These are phyloP conservation scores for Chrysoporthe deuterocubensis DNA, from an alignment of 2,329 filamentous ascomycete genomes.

Conservation along the genomic window DNA sequence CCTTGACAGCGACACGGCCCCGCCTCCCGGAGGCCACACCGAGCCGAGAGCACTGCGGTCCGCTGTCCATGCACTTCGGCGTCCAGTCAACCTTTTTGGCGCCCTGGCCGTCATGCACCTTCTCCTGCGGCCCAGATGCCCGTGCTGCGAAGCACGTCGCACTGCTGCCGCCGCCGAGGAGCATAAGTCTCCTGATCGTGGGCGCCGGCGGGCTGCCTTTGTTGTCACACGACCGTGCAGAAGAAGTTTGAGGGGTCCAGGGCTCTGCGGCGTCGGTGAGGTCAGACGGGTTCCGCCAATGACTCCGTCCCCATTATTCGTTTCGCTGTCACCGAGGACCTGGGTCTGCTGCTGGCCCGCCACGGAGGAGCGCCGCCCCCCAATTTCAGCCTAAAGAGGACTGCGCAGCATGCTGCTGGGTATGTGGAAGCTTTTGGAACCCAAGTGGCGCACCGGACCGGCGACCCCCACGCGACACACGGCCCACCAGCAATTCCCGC, in stretches of 20 bases:
- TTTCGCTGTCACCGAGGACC: conserved; percentile 26
- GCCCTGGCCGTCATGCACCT: background rate
- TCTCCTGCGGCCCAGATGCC: background rate
- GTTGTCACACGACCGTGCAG: background rate
- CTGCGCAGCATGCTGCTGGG: background rate
- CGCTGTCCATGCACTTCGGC: conserved; percentile 1
- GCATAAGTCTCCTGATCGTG: background rate
- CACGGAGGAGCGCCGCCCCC: conserved; percentile 14
- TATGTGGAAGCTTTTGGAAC: conserved; percentile 16
- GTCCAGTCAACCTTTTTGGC: conserved; percentile 13
- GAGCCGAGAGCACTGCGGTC: conserved; percentile 1
- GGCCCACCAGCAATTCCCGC: conserved; percentile 16
- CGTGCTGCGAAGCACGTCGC: background rate
- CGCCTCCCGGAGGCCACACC: conserved; percentile 22
- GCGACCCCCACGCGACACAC: conserved; percentile 24
- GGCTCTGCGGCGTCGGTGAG: too few species aligned
- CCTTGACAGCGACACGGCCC: conserved; percentile 24
- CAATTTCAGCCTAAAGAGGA: conserved; percentile 25
- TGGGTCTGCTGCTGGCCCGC: conserved; percentile 17
- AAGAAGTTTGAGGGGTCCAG: background rate
- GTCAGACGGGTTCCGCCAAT: too few species aligned
- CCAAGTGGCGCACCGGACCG: conserved; percentile 1
- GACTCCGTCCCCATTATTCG: background rate
- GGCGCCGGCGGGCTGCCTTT: background rate
- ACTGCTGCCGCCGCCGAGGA: background rate